These are phyloP conservation scores for Lepidopterella palustris DNA, from an alignment of 495 filamentous ascomycete genomes.

Conservation along the genomic window DNA sequence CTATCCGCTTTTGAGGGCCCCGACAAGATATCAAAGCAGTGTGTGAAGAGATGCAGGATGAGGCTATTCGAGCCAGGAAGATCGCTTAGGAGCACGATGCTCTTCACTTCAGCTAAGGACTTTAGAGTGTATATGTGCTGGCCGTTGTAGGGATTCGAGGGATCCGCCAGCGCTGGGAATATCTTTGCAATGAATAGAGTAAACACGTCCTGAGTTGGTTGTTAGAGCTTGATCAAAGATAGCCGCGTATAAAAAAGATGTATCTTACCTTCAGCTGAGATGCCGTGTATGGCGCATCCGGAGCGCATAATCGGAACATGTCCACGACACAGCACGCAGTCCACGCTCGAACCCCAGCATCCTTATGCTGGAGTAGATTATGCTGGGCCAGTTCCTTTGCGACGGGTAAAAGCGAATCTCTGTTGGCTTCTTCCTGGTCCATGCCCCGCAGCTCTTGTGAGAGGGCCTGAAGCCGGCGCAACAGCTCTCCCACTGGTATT, in stretches of 20 bases:
- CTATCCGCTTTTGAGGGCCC: slow-evolving; percentile 63
- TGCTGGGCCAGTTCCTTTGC: slow-evolving; percentile 83
- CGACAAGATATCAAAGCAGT: slow-evolving; percentile 89
- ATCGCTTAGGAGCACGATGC: slow-evolving; percentile 88
- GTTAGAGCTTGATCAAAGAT: background rate
- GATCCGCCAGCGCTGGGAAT: slow-evolving; percentile 79
- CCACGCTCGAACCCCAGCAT: slow-evolving; percentile 85
- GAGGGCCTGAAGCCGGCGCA: slow-evolving; percentile 71
- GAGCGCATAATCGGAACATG: slow-evolving; percentile 87
- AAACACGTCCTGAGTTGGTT: slow-evolving; percentile 71
- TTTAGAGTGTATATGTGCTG: slow-evolving; percentile 87
- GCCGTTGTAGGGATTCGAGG: slow-evolving; percentile 81
- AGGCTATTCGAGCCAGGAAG: slow-evolving; percentile 71
- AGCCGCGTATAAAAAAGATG: background rate
- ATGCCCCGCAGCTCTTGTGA: slow-evolving; percentile 76
- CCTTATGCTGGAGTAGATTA: slow-evolving; percentile 81
- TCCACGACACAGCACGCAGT: slow-evolving; percentile 86
- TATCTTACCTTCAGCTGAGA: slow-evolving; percentile 77
- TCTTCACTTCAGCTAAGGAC: slow-evolving; percentile 88
- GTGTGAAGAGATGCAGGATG: slow-evolving; percentile 70
- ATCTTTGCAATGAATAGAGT: slow-evolving; percentile 76
- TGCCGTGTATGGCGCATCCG: slow-evolving; percentile 87
- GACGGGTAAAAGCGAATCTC: slow-evolving; percentile 70
- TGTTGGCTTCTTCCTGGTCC: slow-evolving; percentile 81
- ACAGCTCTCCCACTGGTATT: slow-evolving; percentile 74